Evolutionary conservation across 768 basidiomycete species (phyloP), one percentile per base, ranked within the genome.

Genomic region (Sporobolomyces phaffii): DNA sequence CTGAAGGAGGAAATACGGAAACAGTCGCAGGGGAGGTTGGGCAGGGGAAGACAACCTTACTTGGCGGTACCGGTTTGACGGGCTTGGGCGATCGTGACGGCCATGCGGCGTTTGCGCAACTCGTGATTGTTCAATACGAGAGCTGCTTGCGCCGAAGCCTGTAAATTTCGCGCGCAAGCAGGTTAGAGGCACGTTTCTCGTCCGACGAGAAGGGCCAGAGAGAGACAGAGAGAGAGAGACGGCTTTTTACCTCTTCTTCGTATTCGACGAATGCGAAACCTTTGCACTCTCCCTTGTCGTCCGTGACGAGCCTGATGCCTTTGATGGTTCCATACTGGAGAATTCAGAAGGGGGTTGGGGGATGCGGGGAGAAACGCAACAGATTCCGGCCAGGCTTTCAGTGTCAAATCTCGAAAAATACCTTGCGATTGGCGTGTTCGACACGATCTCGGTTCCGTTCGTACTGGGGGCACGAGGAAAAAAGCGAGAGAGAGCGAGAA

Each of bases 201-300:
- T n/a, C n/a, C n/a, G n/a, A n/a, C n/a, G n/a, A n/a, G n/a, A n/a
- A n/a, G n/a, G n/a, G n/a, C n/a, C n/a, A n/a, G n/a, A n/a, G n/a
- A n/a, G n/a, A n/a, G n/a, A n/a, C n/a, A n/a, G n/a, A n/a, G n/a
- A n/a, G n/a, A n/a, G n/a, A n/a, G 26, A 26, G 24, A 8, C n/a
- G n/a, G 17, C 54, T 7, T 9, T 74, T 50, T 65, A 91, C 93
- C 80, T 89, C 86, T 24, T 84, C 81, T 65, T 88, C 87, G 74
- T 89, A 98, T 75, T 97, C 92, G 36, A 98, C 81, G 73, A 98
- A 98, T 0, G 89, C 93, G 75, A 90, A 93, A 1, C 96, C 93
- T 76, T 85, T 91, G 34, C 82, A 82, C 53, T 83, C 80, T 0
- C 86, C 86, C 48, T 84, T 82, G 38, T 87, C 83, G 64, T 91